Base-by-base conservation (phyloP, 2,329 filamentous ascomycete genomes). In the Capronia coronata region DNA sequence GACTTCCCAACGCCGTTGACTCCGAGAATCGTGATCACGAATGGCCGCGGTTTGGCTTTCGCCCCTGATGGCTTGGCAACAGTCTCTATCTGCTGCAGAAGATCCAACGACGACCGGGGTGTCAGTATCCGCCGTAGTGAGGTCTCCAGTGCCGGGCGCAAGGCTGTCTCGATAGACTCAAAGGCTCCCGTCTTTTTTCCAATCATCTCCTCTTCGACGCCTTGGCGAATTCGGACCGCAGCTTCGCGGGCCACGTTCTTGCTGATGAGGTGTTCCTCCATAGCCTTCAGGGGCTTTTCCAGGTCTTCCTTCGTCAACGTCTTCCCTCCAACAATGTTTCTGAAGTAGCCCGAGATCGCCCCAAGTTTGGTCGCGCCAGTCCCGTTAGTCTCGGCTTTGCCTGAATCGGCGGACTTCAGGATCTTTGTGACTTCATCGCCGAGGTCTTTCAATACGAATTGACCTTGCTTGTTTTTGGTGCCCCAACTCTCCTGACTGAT, bases 1-100 rank as follows among this genome's bases (percentile, higher is more conserved):
- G 90, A 96, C 72, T 98, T 98, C 64, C 93, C 93, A 30, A 98
- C 93, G 46, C 93, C 93, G 67, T 98, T 98, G 65, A 98, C 93
- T 55, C 93, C 93, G 37, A 98, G 93, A 54, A 98, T 95, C 49
- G 89, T 96, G 65, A 98, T 94, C 62, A 97, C 91, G 65, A 97
- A 98, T 37, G 93, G 93, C 2, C 93, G 84, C 16, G 78, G 69
- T 52, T 79, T 73, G 53, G 82, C 75, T 23, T 82, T 82, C 2
- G 82, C 78, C 18, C 72, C 74, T 0, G 83, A 72, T 1, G 87
- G 83, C 9, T 79, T 75, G 5, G 82, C 84, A 54, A 94, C 80
- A 38, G 83, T 78, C 64, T 91, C 83, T 60, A 98, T 97, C 66
- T 95, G 89, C 61, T 90, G 88, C 40, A 98, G 82, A 42, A 98